These are phyloP conservation scores for Vararia minispora DNA, from an alignment of 768 basidiomycete species.

Conservation along the genomic window DNA sequence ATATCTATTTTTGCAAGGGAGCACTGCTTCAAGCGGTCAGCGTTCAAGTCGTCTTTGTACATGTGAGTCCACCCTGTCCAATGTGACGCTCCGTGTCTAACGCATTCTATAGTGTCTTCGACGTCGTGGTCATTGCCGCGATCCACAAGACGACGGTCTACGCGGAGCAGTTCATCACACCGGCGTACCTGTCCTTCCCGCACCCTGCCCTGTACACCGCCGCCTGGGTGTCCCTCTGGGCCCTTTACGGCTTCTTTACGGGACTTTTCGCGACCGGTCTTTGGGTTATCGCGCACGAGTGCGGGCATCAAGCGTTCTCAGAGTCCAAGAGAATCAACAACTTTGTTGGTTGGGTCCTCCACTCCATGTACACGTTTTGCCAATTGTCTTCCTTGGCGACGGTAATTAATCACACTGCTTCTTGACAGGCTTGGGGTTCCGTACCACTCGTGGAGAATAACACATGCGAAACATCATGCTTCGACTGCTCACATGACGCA, in stretches of 20 bases:
- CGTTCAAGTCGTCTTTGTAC: slow-evolving; percentile 66
- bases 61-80: slow-evolving; percentile 40
- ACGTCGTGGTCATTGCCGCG: slow-evolving; percentile 54
- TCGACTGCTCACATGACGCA: slow-evolving; percentile 88
- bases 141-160: slow-evolving; percentile 59
- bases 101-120: slow-evolving; percentile 46
- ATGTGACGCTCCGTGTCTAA: slow-evolving; percentile 9
- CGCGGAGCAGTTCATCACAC: slow-evolving; percentile 52
- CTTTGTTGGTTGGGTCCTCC: slow-evolving; percentile 83
- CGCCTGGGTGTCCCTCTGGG: slow-evolving; percentile 61
- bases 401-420: slow-evolving; percentile 2
- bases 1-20: slow-evolving; percentile 30
- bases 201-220: slow-evolving; percentile 51
- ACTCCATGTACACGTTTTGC: slow-evolving; percentile 51
- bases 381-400: slow-evolving; percentile 1
- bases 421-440: slow-evolving; percentile 74
- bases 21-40: slow-evolving; percentile 88
- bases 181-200: slow-evolving; percentile 41
- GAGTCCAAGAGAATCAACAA: slow-evolving; percentile 89
- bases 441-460: slow-evolving; percentile 94
- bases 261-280: slow-evolving; percentile 87
- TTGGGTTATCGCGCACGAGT: slow-evolving; percentile 93
- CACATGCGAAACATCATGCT: slow-evolving; percentile 92
- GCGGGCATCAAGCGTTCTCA: slow-evolving; percentile 94
- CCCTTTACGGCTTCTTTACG: slow-evolving; percentile 67